Base-by-base conservation (phyloP, 192 early-diverging fungal genomes). In the Rhizophagus sp. region DNA sequence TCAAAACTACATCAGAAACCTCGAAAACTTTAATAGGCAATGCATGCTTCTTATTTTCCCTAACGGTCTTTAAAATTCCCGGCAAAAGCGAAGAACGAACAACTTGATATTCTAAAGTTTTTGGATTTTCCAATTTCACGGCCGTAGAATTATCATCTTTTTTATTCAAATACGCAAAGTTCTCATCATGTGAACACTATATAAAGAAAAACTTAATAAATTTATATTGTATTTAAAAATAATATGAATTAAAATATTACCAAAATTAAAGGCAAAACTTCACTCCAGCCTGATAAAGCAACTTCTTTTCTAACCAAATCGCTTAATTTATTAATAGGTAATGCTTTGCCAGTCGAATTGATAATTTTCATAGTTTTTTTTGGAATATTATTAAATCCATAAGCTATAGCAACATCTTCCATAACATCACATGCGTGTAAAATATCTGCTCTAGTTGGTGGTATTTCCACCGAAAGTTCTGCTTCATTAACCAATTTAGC, bases 361-460 rank as follows among this genome's bases (percentile, higher is more conserved):
- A 90, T 91, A 78, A 89, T 89, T 70, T 95, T 95, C 68, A 94
- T 84, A 33, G 91, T 91, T 72, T 95, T 91, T 8, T 95, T 91
- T 8, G 91, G 89, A 75, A 99, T 93, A 67, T 95, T 95, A 89
- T 99, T 97, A 87, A 95, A 98, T 27, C 97, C 97, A 80, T 95
- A 98, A 25, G 98, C 95, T 77, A 99, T 95, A 22, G 96, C 97
- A 68, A 96, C 95, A 82, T 98, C 97, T 88, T 98, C 98, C 91
- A 97, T 97, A 49, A 99, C 91, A 85, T 99, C 98, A 84, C 97
- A 98, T 62, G 95, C 91, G 79, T 99, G 98, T 75, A 99, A 89
- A 68, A 99, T 92, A 79, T 99, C 98, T 75, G 93, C 92, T 39
- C 98, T 93, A 30, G 98, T 99, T 10, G 91, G 89, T 39, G 97